Evolutionary conservation across 305 asterid species (phyloP).

Genomic region (Solanum hybrid): DNA sequence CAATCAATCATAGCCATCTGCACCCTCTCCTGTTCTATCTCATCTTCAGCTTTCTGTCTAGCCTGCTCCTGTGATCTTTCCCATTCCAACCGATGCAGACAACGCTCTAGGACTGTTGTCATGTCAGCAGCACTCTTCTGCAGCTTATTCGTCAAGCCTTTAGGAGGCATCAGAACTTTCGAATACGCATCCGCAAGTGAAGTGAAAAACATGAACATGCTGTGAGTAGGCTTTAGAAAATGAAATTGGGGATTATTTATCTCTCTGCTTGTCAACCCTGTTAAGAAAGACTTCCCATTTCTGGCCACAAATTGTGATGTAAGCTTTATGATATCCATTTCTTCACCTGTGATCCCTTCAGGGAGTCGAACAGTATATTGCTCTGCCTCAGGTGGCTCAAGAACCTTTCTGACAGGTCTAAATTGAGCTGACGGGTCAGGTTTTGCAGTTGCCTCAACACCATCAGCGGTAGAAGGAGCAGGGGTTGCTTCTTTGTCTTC

Average conservation of each 20-base stretch:
- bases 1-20: constrained; percentile 97
- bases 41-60: constrained; percentile 90
- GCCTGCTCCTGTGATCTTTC: constrained; percentile 89
- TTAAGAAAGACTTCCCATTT: constrained; percentile 75
- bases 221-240: constrained; percentile 84
- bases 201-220: constrained; percentile 93
- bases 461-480: constrained; percentile 31
- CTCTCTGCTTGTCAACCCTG: constrained; percentile 83
- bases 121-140: constrained; percentile 56
- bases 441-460: constrained; percentile 33
- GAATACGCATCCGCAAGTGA: constrained; percentile 94
- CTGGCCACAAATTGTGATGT: constrained; percentile 92
- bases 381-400: constrained; percentile 91
- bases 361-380: constrained; percentile 81
- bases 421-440: constrained; percentile 62
- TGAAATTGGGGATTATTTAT: constrained; percentile 75
- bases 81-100: constrained; percentile 85
- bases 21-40: constrained; percentile 68
- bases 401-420: constrained; percentile 55
- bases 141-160: constrained; percentile 60
- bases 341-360: constrained; percentile 93
- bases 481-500: constrained; percentile 33
- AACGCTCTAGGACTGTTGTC: constrained; percentile 82
- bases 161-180: constrained; percentile 40
- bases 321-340: constrained; percentile 78